phyloP scores from a whole-genome alignment of 345 rosid species.

The Corymbia maculata region DNA sequence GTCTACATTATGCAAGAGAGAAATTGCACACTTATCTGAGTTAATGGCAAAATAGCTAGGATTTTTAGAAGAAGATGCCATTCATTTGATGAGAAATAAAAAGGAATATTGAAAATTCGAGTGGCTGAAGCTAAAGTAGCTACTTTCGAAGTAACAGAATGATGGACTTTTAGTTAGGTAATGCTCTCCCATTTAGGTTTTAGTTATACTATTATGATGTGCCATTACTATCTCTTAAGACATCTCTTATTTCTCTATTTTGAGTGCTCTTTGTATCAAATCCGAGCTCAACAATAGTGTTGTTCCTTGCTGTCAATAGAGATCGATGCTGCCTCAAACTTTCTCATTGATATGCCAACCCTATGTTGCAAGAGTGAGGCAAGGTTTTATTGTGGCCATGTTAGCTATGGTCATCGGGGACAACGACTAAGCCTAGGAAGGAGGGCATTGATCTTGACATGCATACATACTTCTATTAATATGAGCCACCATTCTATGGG shows the following conservation, averaged over 20 bases:
- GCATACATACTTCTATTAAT: too few relatives aligned
- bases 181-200: rapidly evolving
- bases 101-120: too few relatives aligned
- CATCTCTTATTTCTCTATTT: rapidly evolving
- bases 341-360: rapidly evolving
- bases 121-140: too few relatives aligned
- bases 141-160: too few relatives aligned
- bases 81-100: too few relatives aligned
- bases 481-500: too few relatives aligned
- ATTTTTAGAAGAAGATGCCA: too few relatives aligned
- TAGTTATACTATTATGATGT: rapidly evolving
- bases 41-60: background rate
- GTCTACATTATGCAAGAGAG: background rate
- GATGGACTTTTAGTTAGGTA: rapidly evolving
- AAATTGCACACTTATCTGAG: rapidly evolving
- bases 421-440: too few relatives aligned
- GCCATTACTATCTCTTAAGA: background rate
- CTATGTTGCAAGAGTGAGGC: background rate
- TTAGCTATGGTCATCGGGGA: too few relatives aligned
- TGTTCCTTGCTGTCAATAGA: background rate
- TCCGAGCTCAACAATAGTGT: background rate
- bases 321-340: background rate
- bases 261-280: rapidly evolving
- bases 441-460: too few relatives aligned
- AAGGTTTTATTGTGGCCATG: too few relatives aligned